Conservation (phyloP, 1,139 yeast genomes). For the Nadsonia commutata region DNA sequence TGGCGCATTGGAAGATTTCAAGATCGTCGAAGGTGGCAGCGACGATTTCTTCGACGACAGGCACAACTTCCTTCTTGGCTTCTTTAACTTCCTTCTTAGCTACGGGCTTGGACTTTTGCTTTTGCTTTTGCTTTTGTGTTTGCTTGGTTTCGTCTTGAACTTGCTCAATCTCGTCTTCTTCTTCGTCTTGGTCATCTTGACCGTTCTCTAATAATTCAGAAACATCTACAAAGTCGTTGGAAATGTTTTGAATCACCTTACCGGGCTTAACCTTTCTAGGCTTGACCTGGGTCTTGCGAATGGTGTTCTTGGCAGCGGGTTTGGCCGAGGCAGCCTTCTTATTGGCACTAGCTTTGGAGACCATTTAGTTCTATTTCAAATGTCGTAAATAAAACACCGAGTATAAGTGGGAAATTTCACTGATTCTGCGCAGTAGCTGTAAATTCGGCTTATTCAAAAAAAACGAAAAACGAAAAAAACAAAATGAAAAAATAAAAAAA, state of each 20-base stretch:
- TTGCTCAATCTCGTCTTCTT: conserved; percentile 10
- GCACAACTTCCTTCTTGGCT: conserved; percentile 14
- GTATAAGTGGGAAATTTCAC: neutral
- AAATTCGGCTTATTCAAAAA: neutral
- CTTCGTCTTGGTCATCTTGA: conserved; percentile 11
- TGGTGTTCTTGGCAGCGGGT: neutral
- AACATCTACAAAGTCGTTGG: neutral
- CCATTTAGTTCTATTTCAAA: conserved; percentile 5
- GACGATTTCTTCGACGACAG: conserved; percentile 9
- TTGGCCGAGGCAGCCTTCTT: conserved; percentile 6
- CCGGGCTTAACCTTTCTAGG: neutral
- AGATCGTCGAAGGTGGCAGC: conserved; percentile 17
- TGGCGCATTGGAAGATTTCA: conserved; percentile 65
- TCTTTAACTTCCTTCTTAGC: conserved; percentile 15
- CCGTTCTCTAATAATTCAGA: conserved; percentile 5
- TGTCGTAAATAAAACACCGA: neutral
- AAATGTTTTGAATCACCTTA: neutral
- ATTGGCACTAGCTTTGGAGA: conserved; percentile 8
- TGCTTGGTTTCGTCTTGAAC: conserved; percentile 10
- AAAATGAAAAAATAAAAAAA: neutral
- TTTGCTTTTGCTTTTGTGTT: conserved; percentile 12
- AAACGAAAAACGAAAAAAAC: neutral
- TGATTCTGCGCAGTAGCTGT: conserved; percentile 2
- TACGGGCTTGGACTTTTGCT: too few species aligned
- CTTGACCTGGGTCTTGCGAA: neutral